A percentile compares a stretch with the other conserved stretches of the same genome.
phyloP scores from a whole-genome alignment of 495 filamentous ascomycete genomes.

The Delitschia confertaspora region DNA sequence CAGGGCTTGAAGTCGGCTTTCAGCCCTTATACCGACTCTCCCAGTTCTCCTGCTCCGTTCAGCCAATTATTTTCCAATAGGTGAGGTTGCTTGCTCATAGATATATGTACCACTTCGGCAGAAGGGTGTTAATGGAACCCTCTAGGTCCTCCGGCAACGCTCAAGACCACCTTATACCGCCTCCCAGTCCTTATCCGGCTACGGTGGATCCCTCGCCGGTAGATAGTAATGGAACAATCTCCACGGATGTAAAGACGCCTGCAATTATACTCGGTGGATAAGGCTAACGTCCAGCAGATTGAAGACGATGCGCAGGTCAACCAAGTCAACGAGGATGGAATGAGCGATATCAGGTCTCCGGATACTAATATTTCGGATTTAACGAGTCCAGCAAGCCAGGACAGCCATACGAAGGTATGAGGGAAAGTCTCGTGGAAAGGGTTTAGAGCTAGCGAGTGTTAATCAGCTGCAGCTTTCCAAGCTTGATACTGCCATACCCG shows the following conservation, averaged over 20 bases:
- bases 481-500: slow-evolving; percentile 47
- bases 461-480: slow-evolving; percentile 47
- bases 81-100: too few relatives aligned
- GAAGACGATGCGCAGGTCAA: slow-evolving; percentile 56
- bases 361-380: slow-evolving; percentile 32
- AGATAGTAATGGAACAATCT: slow-evolving; percentile 58
- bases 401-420: slow-evolving; percentile 23
- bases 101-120: not conserved
- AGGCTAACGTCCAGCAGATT: slow-evolving; percentile 40
- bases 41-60: slow-evolving; percentile 46
- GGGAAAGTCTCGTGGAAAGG: slow-evolving; percentile 6
- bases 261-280: not conserved
- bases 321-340: slow-evolving; percentile 32
- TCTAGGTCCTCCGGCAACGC: slow-evolving; percentile 30
- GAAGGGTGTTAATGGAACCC: slow-evolving; percentile 15
- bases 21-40: slow-evolving; percentile 51
- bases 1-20: slow-evolving; percentile 47
- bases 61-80: slow-evolving; percentile 42
- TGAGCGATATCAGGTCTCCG: slow-evolving; percentile 32
- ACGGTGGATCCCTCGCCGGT: slow-evolving; percentile 64
- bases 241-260: slow-evolving; percentile 44
- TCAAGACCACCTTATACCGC: slow-evolving; percentile 24
- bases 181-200: slow-evolving; percentile 34
- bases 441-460: slow-evolving; percentile 10
- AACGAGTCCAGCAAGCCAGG: slow-evolving; percentile 30